Conservation (phyloP, 441 rosid genomes). For the Erysimum pusillum region DNA sequence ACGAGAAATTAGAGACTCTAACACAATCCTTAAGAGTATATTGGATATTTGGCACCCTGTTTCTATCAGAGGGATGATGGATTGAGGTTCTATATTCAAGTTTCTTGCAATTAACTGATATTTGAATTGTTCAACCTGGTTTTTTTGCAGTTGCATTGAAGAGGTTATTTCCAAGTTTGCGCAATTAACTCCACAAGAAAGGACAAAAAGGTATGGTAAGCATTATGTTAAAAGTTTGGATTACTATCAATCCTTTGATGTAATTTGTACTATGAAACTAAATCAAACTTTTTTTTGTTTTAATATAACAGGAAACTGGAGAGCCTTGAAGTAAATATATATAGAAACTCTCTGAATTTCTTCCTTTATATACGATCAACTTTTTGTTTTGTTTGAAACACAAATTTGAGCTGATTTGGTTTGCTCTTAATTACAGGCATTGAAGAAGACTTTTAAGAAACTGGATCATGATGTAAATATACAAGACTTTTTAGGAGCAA, state of each 20-base stretch:
- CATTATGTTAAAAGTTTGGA: slow-evolving; percentile 32
- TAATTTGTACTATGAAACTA: slow-evolving; percentile 29
- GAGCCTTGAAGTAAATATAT: slow-evolving; percentile 64
- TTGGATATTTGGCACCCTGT: background rate
- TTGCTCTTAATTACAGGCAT: slow-evolving; percentile 49
- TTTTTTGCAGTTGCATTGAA: slow-evolving; percentile 54
- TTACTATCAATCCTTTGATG: slow-evolving; percentile 26
- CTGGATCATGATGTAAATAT: slow-evolving; percentile 74
- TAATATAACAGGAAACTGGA: slow-evolving; percentile 63
- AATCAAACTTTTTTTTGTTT: background rate
- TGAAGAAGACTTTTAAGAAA: slow-evolving; percentile 70
- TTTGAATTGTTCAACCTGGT: background rate
- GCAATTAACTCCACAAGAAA: slow-evolving; percentile 67
- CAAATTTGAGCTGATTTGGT: slow-evolving; percentile 30
- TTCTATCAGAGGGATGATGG: background rate
- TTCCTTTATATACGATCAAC: background rate
- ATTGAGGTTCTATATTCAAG: slow-evolving; percentile 8
- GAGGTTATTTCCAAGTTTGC: slow-evolving; percentile 66
- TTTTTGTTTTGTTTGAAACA: slow-evolving; percentile 9
- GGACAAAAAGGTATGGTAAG: slow-evolving; percentile 69
- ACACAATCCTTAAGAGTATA: background rate
- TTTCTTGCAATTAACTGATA: slow-evolving; percentile 2
- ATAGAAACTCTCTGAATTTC: slow-evolving; percentile 1
- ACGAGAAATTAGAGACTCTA: background rate
- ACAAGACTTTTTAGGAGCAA: slow-evolving; percentile 64